These are phyloP conservation scores for Phanerochaete sordida DNA, from an alignment of 768 basidiomycete species.

Conservation along the genomic window DNA sequence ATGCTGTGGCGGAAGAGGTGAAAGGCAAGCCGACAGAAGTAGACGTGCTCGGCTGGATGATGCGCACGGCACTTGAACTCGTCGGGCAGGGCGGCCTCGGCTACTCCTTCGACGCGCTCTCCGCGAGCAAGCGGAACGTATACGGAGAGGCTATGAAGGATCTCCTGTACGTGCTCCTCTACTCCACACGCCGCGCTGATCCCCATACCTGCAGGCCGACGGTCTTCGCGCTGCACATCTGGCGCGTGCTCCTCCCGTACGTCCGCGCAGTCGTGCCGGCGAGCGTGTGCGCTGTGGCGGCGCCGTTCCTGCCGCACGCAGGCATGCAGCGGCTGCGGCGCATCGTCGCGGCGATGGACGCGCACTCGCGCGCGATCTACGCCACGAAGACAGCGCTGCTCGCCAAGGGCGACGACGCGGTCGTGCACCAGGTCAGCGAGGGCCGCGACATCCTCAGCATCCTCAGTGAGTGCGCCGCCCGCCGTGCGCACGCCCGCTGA, in stretches of 20 bases:
- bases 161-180: slow-evolving; percentile 25
- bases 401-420: slow-evolving; percentile 16
- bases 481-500: no score
- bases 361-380: slow-evolving; percentile 15
- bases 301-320: background rate
- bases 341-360: slow-evolving; percentile 15
- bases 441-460: slow-evolving; percentile 29
- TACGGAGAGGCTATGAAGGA: slow-evolving; percentile 26
- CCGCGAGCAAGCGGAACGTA: slow-evolving; percentile 11
- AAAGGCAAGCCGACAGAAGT: slow-evolving; percentile 8
- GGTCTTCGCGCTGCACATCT: background rate
- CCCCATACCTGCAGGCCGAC: background rate
- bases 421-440: slow-evolving; percentile 19
- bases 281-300: background rate
- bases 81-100: slow-evolving; percentile 47
- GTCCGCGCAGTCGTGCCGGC: background rate
- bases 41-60: slow-evolving; percentile 27
- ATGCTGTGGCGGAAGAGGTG: slow-evolving; percentile 9
- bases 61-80: slow-evolving; percentile 28
- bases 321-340: slow-evolving; percentile 9
- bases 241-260: background rate
- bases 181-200: background rate
- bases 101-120: slow-evolving; percentile 33
- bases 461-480: slow-evolving; percentile 15
- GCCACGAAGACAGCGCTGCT: slow-evolving; percentile 17